Evolutionary conservation across 2,329 filamentous ascomycete genomes (phyloP), one percentile per base, ranked within the genome.

Genomic region (Alternaria hordeiaustralica): DNA sequence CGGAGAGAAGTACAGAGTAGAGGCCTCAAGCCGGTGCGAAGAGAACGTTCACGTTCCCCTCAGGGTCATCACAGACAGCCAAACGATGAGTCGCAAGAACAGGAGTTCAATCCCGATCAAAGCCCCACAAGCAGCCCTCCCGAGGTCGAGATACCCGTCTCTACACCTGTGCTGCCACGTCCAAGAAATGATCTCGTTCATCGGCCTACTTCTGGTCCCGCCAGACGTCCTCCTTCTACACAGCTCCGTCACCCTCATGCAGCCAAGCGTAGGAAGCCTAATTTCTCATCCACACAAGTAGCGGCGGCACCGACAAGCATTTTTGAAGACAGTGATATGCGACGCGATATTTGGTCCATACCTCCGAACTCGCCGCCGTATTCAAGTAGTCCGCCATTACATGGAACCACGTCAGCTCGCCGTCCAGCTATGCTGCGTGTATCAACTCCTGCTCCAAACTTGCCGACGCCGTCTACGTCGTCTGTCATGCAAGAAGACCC

Each of bases 361-460:
- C 81, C 82, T 20, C 81, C 81, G 10, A 76, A 78, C n/a, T 83
- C 82, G 10, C 82, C 82, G 30, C 81, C 81, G 15, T 68, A 75
- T 46, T 79, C 77, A 5, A 76, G 76, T 49, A 79, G 75, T 54
- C 77, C 75, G 46, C 65, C 56, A 15, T 20, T 57, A 7, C 60
- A 68, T 36, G 61, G 60, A 6, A 53, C 47, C 12, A 47, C 28
- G 15, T 66, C 67, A 30, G 47, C 43, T 33, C 54, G 58, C n/a
- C 65, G 60, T 26, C 15, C 44, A n/a, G 51, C 36, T 15, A 63
- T 58, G 15, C 49, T 58, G 36, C 18, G 55, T 25, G 51, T 50
- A 4, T 62, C n/a, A 6, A 65, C 57, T 4, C 63, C 68, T 41
- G 43, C 63, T 6, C 64, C 67, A n/a, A 67, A 71, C 44, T 47